A percentile compares a stretch with the other conserved stretches of the same genome.
These are phyloP conservation scores for Penicillium macrosclerotiorum DNA, from an alignment of 495 filamentous ascomycete species.

Conservation along the genomic window DNA sequence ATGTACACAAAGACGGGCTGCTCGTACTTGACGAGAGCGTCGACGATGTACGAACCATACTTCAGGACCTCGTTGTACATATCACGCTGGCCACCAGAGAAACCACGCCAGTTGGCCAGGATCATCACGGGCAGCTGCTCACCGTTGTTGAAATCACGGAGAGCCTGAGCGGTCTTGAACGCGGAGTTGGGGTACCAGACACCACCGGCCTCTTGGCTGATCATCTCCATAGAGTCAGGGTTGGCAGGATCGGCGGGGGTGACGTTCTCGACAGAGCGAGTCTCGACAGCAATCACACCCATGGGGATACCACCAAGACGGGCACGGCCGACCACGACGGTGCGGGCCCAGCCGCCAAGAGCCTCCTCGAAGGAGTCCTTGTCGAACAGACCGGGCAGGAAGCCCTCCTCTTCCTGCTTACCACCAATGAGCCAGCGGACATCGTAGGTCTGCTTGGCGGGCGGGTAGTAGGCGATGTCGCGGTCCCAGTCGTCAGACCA, in stretches of 20 bases:
- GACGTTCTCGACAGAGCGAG: slow-evolving; percentile 91
- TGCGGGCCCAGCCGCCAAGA: slow-evolving; percentile 94
- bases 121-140: slow-evolving; percentile 99
- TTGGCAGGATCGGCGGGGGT: slow-evolving; percentile 98
- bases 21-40: slow-evolving; percentile 96
- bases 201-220: slow-evolving; percentile 90
- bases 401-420: slow-evolving; percentile 83
- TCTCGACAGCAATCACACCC: slow-evolving; percentile 98
- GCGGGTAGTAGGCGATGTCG: slow-evolving; percentile 81
- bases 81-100: slow-evolving; percentile 97
- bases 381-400: slow-evolving; percentile 91
- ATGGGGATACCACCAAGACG: slow-evolving; percentile 96
- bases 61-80: slow-evolving; percentile 99
- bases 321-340: slow-evolving; percentile 94
- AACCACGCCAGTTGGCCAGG: slow-evolving; percentile 98
- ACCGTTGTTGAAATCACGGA: slow-evolving; percentile 98
- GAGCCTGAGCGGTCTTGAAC: slow-evolving; percentile 98
- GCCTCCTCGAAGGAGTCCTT: slow-evolving; percentile 95
- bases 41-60: slow-evolving; percentile 98
- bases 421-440: slow-evolving; percentile 89
- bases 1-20: slow-evolving; percentile 99
- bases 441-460: slow-evolving; percentile 87
- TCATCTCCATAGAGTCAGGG: slow-evolving; percentile 94
- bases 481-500: slow-evolving; percentile 91
- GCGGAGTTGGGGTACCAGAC: slow-evolving; percentile 99